Evolutionary conservation across 352 stramenopile genomes (phyloP), one percentile per base, ranked within the genome.

Genomic region (Globisporangium orthogonon): DNA sequence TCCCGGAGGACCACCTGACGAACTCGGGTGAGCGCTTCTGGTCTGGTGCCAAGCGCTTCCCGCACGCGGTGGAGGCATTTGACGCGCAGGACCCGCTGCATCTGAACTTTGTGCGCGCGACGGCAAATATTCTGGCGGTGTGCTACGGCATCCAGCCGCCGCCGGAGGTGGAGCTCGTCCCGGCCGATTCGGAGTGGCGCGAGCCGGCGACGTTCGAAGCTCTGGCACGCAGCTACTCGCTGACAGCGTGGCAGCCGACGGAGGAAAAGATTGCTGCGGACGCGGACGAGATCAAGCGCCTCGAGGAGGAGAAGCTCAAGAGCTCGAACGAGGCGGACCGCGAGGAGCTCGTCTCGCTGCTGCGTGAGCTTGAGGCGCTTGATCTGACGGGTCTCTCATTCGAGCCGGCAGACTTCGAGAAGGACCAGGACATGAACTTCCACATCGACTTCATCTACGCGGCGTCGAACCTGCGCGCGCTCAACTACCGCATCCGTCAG

Each of bases 361-460:
- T 95, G 48, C 61, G 87, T 13, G 81, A 92, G 49, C 75, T 94
- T 2, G 76, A 84, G 58, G 57, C 51, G 9, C 52, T 90, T 60
- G 71, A 90, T 15, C 51, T 91, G 9, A 70, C 54, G 18, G 76
- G 74, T 31, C 54, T 89, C 18, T 69, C 70, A 13, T 91, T 91
- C 31, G 84, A 91, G 51, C 78, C 84, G 4, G 84, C 84, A 10
- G 89, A 96, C 56, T 99, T 99, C 76, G 96, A 99, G 69, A 99
- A 99, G 71, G 97, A 99, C 70, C 91, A 99, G 65, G 79, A 95
- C 60, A 71, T 98, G 62, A 95, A 94, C 65, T 94, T 94, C 63
- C 84, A 97, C 71, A 99, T 99, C 69, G 75, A 94, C 59, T 99
- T 99, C 70, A 95, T 99, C 23, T 98, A 98, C 54, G 96, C 96